Evolutionary conservation across 148 eudicot genomes (phyloP).

Genomic region (Fagopyrum homotropicum): DNA sequence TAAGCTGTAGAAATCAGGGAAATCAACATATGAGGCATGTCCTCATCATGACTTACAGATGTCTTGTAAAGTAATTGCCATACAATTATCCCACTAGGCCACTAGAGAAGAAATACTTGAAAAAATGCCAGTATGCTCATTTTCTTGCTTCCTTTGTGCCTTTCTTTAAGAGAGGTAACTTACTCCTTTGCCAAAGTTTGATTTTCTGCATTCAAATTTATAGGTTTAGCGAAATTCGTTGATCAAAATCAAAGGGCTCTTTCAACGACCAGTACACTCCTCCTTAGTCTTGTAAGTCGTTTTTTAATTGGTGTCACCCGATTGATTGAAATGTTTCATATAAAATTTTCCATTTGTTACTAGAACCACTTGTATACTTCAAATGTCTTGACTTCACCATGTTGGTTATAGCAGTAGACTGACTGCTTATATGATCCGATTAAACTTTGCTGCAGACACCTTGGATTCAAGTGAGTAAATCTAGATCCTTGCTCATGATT

Average conservation of each 20-base stretch:
- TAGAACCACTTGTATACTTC: not conserved
- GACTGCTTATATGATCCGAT: not conserved
- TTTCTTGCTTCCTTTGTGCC: not conserved
- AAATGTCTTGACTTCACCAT: not conserved
- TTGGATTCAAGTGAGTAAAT: constrained; percentile 45
- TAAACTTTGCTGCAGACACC: constrained; percentile 30
- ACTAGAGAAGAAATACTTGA: not conserved
- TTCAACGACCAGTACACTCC: constrained; percentile 27
- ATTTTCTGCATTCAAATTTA: not conserved
- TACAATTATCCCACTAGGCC: not conserved
- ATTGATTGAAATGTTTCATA: not conserved
- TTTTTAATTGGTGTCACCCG: not conserved
- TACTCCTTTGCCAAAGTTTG: not conserved
- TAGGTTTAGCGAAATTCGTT: constrained; percentile 27
- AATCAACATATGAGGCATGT: not conserved
- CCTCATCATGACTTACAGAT: not conserved
- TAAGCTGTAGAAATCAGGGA: not conserved
- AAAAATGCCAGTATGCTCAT: not conserved
- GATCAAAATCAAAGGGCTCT: constrained; percentile 30
- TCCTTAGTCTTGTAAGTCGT: constrained; percentile 36
- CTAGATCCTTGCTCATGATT: constrained; percentile 27
- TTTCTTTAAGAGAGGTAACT: not conserved
- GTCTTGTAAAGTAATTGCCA: not conserved
- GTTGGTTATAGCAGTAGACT: not conserved
- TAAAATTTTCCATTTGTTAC: not conserved